Evolutionary conservation across 148 eudicot genomes (phyloP), one percentile per base, ranked within the genome.

Genomic region (Cornus florida): DNA sequence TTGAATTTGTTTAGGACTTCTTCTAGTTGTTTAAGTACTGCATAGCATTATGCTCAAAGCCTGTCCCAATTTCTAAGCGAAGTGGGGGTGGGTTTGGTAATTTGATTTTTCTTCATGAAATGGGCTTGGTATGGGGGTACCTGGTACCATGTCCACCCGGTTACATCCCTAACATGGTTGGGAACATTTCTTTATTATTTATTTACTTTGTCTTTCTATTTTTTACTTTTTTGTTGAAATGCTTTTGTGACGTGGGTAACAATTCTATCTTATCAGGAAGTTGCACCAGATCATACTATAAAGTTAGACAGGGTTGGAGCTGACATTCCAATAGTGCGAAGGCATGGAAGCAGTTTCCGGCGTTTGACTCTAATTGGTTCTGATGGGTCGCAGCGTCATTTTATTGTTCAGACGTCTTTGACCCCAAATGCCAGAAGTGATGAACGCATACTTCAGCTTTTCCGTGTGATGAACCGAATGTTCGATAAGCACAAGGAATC

Each of bases 401-500:
- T 96, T 86, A 93, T 93, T 72, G 98, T 96, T 65, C 98, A 96
- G 82, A 92, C 98, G 56, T 93, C 99, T 57, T 78, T 96, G 81
- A 92, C 98, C 33, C 98, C 98, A 32, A 96, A 92, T 86, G 99
- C 98, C 32, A 92, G 98, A 82, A 96, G 98, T 86, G 99, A 96
- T 85, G 99, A 96, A 82, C 93, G 99, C 66, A 96, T 96, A 84
- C 91, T 96, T 82, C 99, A 96, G 76, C 92, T 96, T 85, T 96
- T 96, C 88, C 99, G 99, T 65, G 97, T 92, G 57, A 91, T 96
- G 97, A 96, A 96, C 75, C 87, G 87, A 74, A 94, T 96, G 99
- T 96, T 96, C 76, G 99, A 94, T 82, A 96, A 94, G 87, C 98
- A 96, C 84, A 94, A 96, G 82, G 99, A 96, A 78, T 96, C 99